Evolutionary conservation across 2,329 filamentous ascomycete genomes (phyloP).

Genomic region (Hypoxylon sp.): DNA sequence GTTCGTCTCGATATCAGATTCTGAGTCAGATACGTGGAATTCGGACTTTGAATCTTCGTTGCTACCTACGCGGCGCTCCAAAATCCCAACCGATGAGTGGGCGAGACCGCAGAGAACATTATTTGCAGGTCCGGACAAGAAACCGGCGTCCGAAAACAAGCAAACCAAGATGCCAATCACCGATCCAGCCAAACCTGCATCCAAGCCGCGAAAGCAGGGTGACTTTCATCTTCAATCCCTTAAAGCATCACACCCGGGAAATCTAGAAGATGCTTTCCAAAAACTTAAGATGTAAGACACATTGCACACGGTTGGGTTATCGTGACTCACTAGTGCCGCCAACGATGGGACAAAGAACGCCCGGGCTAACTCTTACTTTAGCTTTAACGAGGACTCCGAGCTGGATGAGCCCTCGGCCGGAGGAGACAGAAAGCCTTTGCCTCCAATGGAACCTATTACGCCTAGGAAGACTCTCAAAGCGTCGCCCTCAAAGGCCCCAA

Average conservation of each 20-base stretch:
- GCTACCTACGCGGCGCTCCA: slow-evolving; percentile 36
- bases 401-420: slow-evolving; percentile 34
- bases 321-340: background rate
- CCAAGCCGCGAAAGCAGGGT: slow-evolving; percentile 22
- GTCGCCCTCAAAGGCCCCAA: slow-evolving; percentile 45
- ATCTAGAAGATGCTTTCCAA: slow-evolving; percentile 49
- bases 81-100: slow-evolving; percentile 37
- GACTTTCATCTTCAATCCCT: slow-evolving; percentile 27
- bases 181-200: slow-evolving; percentile 30
- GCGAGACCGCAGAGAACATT: slow-evolving; percentile 39
- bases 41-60: slow-evolving; percentile 42
- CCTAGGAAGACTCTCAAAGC: slow-evolving; percentile 45
- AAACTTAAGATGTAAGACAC: slow-evolving; percentile 49
- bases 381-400: slow-evolving; percentile 46
- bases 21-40: slow-evolving; percentile 33
- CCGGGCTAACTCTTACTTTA: slow-evolving; percentile 29
- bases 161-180: slow-evolving; percentile 12
- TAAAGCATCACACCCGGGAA: slow-evolving; percentile 31
- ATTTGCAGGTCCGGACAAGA: slow-evolving; percentile 36
- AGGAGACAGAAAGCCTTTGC: slow-evolving; percentile 16
- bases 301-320: slow-evolving; percentile 2
- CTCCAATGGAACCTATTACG: slow-evolving; percentile 42
- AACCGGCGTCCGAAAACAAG: slow-evolving; percentile 20
- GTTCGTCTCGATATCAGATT: slow-evolving; percentile 38
- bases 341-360: background rate